Evolutionary conservation across 1,139 yeast species (phyloP).

Genomic region (Pichia cactophila): DNA sequence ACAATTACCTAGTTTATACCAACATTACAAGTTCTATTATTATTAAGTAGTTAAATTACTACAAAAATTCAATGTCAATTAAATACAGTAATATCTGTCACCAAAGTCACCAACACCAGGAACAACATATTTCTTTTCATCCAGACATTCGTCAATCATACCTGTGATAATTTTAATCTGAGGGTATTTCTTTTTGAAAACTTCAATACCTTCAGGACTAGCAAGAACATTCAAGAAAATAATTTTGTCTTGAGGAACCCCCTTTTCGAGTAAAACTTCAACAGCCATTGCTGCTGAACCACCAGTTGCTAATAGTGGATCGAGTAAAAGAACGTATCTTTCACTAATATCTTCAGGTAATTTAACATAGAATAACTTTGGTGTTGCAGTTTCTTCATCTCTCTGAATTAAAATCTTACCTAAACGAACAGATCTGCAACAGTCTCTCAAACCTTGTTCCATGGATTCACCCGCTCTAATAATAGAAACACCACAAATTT

Average conservation of each 20-base stretch:
- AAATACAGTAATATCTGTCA: constrained; percentile 91
- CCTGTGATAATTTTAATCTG: constrained; percentile 86
- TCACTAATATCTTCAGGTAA: constrained; percentile 86
- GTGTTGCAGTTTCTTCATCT: constrained; percentile 84
- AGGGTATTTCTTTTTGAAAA: constrained; percentile 74
- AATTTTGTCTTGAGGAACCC: constrained; percentile 81
- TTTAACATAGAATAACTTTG: constrained; percentile 81
- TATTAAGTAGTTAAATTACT: too few species aligned
- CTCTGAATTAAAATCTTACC: constrained; percentile 95
- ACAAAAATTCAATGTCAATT: constrained; percentile 16
- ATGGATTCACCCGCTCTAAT: constrained; percentile 97
- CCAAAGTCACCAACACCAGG: constrained; percentile 99
- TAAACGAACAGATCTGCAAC: constrained; percentile 91
- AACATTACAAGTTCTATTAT: too few species aligned
- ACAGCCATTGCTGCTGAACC: constrained; percentile 98
- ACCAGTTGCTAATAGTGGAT: constrained; percentile 98
- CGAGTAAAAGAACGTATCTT: constrained; percentile 82
- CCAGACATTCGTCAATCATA: constrained; percentile 78
- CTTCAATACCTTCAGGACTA: constrained; percentile 85
- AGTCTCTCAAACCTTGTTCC: constrained; percentile 96
- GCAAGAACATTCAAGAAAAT: constrained; percentile 85
- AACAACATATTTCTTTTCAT: constrained; percentile 74
- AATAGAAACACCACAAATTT: constrained; percentile 94
- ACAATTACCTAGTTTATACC: too few species aligned
- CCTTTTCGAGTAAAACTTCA: constrained; percentile 77